Evolutionary conservation across 768 basidiomycete genomes (phyloP).

Genomic region (Boletus subcaerulescens): DNA sequence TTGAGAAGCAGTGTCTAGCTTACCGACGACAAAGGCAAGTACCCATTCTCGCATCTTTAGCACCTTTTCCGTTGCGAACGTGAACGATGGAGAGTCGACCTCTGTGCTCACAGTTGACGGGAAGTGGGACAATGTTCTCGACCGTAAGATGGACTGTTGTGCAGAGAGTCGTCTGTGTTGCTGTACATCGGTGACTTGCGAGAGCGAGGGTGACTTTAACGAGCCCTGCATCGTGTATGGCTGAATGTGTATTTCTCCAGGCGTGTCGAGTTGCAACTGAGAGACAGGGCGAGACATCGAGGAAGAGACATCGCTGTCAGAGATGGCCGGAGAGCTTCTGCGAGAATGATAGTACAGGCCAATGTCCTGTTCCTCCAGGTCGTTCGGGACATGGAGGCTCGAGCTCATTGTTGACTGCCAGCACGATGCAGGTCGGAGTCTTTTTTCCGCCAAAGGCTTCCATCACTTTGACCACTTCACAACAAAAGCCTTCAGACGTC

Average conservation of each 20-base stretch:
- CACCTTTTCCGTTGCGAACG: conserved; percentile 47
- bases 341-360: conserved; percentile 23
- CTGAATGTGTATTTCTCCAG: not conserved
- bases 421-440: no score
- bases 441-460: conserved; percentile 33
- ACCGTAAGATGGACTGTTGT: conserved; percentile 37
- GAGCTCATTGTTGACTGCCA: conserved; percentile 5
- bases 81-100: conserved; percentile 40
- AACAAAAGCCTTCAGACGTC: not conserved
- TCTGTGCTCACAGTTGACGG: conserved; percentile 34
- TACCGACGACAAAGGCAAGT: conserved; percentile 63
- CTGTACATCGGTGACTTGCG: conserved; percentile 24
- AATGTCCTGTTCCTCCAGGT: conserved; percentile 31
- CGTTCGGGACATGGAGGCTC: conserved; percentile 9
- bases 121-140: conserved; percentile 45
- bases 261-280: conserved; percentile 6
- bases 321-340: conserved; percentile 22
- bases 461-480: conserved; percentile 29
- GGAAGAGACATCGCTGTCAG: conserved; percentile 25
- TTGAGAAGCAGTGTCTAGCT: conserved; percentile 14
- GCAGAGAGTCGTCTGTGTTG: conserved; percentile 8
- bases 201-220: conserved; percentile 36
- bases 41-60: conserved; percentile 63
- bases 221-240: conserved; percentile 1
- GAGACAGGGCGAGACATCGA: conserved; percentile 17